Percentiles rank a stretch among this genome's conserved stretches.
Conservation (phyloP, 2,329 filamentous ascomycete species). For the Ophiosphaerella korrae region DNA sequence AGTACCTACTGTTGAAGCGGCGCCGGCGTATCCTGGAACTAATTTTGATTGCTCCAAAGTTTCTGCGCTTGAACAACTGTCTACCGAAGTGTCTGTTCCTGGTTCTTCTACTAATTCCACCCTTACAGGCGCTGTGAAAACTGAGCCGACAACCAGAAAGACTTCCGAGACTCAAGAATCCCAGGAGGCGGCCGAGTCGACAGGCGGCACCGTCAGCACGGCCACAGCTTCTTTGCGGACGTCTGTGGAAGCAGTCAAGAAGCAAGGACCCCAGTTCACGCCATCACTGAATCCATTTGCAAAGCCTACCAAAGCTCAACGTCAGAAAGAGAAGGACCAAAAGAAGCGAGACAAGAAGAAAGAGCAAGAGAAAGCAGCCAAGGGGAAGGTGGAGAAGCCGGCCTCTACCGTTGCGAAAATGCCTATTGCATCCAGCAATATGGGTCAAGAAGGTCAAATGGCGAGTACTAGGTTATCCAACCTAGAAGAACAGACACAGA, state of each 20-base stretch:
- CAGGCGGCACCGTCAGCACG: neutral
- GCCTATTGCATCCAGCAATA: no score
- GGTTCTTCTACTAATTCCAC: no score
- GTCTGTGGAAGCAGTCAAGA: slow-evolving; percentile 17
- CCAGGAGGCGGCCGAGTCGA: neutral
- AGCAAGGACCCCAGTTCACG: slow-evolving; percentile 30
- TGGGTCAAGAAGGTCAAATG: neutral
- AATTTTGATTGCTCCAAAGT: neutral
- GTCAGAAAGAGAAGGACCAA: slow-evolving; percentile 40
- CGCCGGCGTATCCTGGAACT: neutral
- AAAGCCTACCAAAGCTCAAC: slow-evolving; percentile 32
- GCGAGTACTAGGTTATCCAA: neutral
- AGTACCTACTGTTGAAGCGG: neutral
- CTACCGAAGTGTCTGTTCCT: no score
- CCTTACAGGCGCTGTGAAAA: no score
- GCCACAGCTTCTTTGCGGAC: neutral
- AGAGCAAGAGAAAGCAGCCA: slow-evolving; percentile 20
- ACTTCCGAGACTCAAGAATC: neutral
- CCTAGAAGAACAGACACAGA: no score
- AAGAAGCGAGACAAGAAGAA: slow-evolving; percentile 46
- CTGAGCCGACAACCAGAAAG: neutral
- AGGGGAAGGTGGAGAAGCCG: slow-evolving; percentile 23
- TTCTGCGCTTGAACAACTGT: neutral
- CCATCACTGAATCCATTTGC: slow-evolving; percentile 39
- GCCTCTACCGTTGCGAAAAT: slow-evolving; percentile 7